phyloP scores from a whole-genome alignment of 768 basidiomycete genomes.

The Leccinum imitatum region DNA sequence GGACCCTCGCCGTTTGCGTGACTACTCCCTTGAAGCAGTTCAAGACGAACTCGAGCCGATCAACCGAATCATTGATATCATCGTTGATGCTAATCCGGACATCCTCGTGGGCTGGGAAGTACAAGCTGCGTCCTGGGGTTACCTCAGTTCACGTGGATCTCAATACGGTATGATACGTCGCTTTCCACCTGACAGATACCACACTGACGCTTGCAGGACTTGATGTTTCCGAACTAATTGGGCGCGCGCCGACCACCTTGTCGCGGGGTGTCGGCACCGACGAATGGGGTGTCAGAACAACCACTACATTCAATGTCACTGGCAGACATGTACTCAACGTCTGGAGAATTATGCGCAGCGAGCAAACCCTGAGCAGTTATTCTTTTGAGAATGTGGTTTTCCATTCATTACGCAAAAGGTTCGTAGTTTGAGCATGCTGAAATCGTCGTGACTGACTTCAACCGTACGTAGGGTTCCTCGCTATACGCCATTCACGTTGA shows the following conservation, averaged over 20 bases:
- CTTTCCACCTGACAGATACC: background rate
- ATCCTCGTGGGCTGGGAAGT: slow-evolving; percentile 92
- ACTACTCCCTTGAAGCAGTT: slow-evolving; percentile 51
- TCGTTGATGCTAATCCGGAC: slow-evolving; percentile 84
- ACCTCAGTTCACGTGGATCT: slow-evolving; percentile 66
- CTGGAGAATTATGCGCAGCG: slow-evolving; percentile 90
- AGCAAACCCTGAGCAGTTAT: slow-evolving; percentile 74
- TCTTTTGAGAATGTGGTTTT: slow-evolving; percentile 90
- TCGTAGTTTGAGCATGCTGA: slow-evolving; percentile 14
- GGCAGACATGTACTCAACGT: slow-evolving; percentile 92
- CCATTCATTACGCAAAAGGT: slow-evolving; percentile 78
- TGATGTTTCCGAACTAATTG: slow-evolving; percentile 69
- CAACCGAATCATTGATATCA: slow-evolving; percentile 71
- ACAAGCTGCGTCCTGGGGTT: slow-evolving; percentile 89
- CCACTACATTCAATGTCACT: slow-evolving; percentile 78
- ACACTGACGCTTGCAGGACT: slow-evolving; percentile 49
- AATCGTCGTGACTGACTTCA: background rate
- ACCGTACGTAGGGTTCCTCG: slow-evolving; percentile 62
- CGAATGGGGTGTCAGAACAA: slow-evolving; percentile 71
- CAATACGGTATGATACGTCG: slow-evolving; percentile 55
- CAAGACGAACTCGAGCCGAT: slow-evolving; percentile 76
- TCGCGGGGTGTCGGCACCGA: slow-evolving; percentile 39
- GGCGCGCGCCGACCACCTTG: slow-evolving; percentile 61
- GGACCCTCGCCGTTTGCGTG: slow-evolving; percentile 42
- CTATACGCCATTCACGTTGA: slow-evolving; percentile 61